Evolutionary conservation across 441 rosid species (phyloP), one percentile per base, ranked within the genome.

Genomic region (Daphne laureola): DNA sequence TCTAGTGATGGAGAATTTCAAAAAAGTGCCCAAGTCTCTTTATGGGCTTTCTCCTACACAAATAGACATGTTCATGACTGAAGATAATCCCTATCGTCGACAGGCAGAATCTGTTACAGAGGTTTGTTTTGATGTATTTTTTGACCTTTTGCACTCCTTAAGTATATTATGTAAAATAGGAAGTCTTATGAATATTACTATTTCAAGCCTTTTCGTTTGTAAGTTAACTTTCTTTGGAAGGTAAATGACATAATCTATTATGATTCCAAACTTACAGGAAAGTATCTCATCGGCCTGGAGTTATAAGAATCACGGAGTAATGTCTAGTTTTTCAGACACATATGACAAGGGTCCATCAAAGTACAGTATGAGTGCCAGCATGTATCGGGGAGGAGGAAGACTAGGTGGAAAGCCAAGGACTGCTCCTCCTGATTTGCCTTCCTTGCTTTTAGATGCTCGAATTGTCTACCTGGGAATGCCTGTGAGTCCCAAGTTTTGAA

Each of bases 381-480:
- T 81, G 89, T 73, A 82, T 51, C 69, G 80, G 56, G 92, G 87
- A 41, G 87, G 87, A 16, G 77, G 72, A 15, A 64, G 73, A 53
- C 81, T 81, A 56, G 62, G 65, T 43, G 82, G 79, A 44, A 72
- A 75, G 57, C 81, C 81, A 1, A 51, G 66, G 53, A 64, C 80
- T 67, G 79, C 87, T 67, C 96, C 95, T 50, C 98, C 93, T 21
- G 96, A 91, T 78, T 70, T 91, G 75, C 95, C 96, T 44, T 91
- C 96, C 43, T 70, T 79, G 76, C 90, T 86, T 16, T 80, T 91
- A 73, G 95, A 83, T 76, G 84, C 88, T 69, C 74, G 98, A 57
- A 83, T 91, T 54, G 64, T 78, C 68, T 87, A 82, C 70, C 78
- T 91, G 15, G 96, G 90, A 64, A 82, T 87, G 98, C 90, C 96